Evolutionary conservation across 1,284 basidiomycete genomes (phyloP).

Genomic region (Ustilago esculenta): DNA sequence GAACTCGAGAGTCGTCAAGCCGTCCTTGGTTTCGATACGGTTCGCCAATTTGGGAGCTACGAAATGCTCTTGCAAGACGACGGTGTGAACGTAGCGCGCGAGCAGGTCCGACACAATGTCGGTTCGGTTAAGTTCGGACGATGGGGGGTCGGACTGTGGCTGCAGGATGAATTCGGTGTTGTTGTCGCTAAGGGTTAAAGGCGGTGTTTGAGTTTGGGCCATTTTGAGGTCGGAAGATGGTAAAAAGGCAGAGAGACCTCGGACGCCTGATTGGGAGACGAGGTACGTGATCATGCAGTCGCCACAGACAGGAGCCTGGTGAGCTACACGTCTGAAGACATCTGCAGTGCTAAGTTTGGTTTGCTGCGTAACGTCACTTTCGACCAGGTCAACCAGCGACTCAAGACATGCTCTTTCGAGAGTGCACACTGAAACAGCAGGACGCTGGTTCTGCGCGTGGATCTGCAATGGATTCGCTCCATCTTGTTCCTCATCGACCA

Average conservation of each 20-base stretch:
- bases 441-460: constrained; percentile 1
- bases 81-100: constrained; percentile 18
- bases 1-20: constrained; percentile 9
- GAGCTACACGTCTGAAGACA: constrained; percentile 1
- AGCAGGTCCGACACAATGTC: constrained; percentile 6
- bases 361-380: neutral
- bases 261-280: constrained; percentile 3
- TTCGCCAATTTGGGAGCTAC: constrained; percentile 9
- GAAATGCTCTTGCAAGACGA: constrained; percentile 5
- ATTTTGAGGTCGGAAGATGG: constrained; percentile 6
- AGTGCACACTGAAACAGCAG: neutral
- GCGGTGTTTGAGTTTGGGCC: neutral
- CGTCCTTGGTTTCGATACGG: neutral
- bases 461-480: neutral
- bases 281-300: constrained; percentile 26
- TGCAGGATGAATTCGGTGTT: constrained; percentile 8
- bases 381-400: neutral
- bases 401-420: constrained; percentile 8
- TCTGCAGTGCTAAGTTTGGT: constrained; percentile 2
- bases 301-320: constrained; percentile 9
- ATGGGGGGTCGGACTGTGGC: neutral
- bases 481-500: neutral
- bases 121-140: constrained; percentile 5
- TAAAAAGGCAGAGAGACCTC: constrained; percentile 21
- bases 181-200: constrained; percentile 1